A percentile compares a stretch with the other conserved stretches of the same genome.
Conservation (phyloP, 345 rosid genomes). For the Hibiscus syriacus region DNA sequence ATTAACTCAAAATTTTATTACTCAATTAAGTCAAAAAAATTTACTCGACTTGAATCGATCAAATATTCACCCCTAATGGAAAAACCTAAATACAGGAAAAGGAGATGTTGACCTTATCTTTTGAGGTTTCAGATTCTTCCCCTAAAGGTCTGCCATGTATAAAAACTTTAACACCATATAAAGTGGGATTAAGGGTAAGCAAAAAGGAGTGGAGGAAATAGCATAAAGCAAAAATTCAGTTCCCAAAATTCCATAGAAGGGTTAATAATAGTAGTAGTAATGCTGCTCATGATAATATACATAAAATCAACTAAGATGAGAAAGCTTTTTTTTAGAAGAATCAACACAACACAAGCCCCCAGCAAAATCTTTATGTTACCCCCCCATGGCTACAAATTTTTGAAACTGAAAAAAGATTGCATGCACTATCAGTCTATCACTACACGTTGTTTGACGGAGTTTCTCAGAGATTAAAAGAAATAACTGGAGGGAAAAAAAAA, state of each 20-base stretch:
- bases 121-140: no score
- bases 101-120: no score
- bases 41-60: no score
- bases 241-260: not conserved
- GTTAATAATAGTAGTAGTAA: not conserved
- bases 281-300: slow-evolving; percentile 36
- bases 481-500: not conserved
- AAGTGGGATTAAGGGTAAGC: no score
- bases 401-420: slow-evolving; percentile 10
- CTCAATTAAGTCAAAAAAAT: no score
- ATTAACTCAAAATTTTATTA: no score
- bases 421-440: slow-evolving; percentile 13
- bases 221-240: no score
- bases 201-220: no score
- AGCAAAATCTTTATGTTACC: slow-evolving; percentile 26
- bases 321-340: slow-evolving; percentile 10
- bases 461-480: slow-evolving; percentile 3
- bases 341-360: slow-evolving; percentile 7
- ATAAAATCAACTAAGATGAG: slow-evolving; percentile 24
- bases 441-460: slow-evolving; percentile 22
- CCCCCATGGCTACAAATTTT: slow-evolving; percentile 10
- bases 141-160: no score
- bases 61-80: no score
- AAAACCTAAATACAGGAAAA: no score
- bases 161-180: no score